A percentile compares a stretch with the other conserved stretches of the same genome.
Conservation (phyloP, 2,329 filamentous ascomycete species). For the Emergomyces orientalis region DNA sequence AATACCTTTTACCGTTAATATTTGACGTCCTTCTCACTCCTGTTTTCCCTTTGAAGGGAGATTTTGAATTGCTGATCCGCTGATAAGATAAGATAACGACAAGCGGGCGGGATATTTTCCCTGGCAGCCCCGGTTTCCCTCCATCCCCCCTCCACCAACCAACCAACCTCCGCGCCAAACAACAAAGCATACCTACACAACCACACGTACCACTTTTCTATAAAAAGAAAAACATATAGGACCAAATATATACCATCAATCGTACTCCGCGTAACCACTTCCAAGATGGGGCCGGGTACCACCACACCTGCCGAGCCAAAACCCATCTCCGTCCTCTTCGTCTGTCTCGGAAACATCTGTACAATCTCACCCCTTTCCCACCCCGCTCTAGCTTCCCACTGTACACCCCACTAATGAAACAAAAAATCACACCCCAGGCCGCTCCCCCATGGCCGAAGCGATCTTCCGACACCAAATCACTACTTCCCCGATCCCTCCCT, state of each 20-base stretch:
- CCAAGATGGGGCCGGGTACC: background rate
- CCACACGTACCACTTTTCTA: background rate
- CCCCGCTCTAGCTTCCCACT: background rate
- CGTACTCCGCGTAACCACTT: background rate
- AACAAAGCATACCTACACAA: background rate
- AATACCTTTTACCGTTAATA: too few relatives aligned
- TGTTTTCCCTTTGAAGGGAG: too few relatives aligned
- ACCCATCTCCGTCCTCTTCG: slow-evolving; percentile 69
- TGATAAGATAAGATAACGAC: background rate
- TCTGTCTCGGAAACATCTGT: slow-evolving; percentile 97
- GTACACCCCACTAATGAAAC: background rate
- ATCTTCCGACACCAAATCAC: slow-evolving; percentile 68
- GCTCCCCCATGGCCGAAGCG: slow-evolving; percentile 91
- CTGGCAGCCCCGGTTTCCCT: too few relatives aligned
- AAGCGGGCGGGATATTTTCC: too few relatives aligned
- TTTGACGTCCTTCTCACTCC: too few relatives aligned
- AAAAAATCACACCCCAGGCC: slow-evolving; percentile 34
- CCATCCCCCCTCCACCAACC: too few relatives aligned
- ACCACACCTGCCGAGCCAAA: slow-evolving; percentile 10
- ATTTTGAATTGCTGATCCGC: too few relatives aligned
- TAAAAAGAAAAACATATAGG: background rate
- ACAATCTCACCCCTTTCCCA: slow-evolving; percentile 16
- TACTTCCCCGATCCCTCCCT: slow-evolving; percentile 47
- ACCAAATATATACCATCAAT: background rate
- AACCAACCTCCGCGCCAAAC: background rate